A percentile compares a stretch with the other conserved stretches of the same genome.
phyloP scores from a whole-genome alignment of 1,284 basidiomycete species.

The Pseudozyma hubeiensis region DNA sequence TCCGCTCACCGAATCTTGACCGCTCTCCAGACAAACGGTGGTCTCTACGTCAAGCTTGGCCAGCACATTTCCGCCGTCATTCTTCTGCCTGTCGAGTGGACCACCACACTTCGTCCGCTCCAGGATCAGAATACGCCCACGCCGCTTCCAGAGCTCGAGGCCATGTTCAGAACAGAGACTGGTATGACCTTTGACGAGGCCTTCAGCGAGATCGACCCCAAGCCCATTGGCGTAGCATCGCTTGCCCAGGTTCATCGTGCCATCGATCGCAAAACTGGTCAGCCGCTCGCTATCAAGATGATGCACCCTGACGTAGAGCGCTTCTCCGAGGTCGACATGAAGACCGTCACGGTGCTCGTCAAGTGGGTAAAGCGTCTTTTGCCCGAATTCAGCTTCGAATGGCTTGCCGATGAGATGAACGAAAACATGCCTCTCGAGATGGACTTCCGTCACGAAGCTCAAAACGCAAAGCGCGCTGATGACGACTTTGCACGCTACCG shows the following conservation, averaged over 20 bases:
- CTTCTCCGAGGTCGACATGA: constrained; percentile 88
- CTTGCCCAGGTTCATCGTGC: constrained; percentile 95
- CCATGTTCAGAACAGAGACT: constrained; percentile 65
- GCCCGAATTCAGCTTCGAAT: constrained; percentile 78
- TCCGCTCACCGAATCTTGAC: constrained; percentile 63
- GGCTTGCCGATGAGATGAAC: constrained; percentile 68
- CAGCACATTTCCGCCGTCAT: constrained; percentile 74
- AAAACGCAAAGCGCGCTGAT: constrained; percentile 80
- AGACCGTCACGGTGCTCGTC: constrained; percentile 71
- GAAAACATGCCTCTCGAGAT: constrained; percentile 90
- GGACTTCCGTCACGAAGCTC: constrained; percentile 89
- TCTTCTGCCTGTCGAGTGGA: constrained; percentile 81
- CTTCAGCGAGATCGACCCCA: constrained; percentile 81
- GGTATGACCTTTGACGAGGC: constrained; percentile 64
- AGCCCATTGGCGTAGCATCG: constrained; percentile 92
- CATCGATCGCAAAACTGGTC: constrained; percentile 72
- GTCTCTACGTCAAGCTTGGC: constrained; percentile 87
- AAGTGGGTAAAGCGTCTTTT: constrained; percentile 87
- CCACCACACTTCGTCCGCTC: constrained; percentile 75
- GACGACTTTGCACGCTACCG: constrained; percentile 76
- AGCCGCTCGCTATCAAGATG: constrained; percentile 90
- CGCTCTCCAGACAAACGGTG: constrained; percentile 77
- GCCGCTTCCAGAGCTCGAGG: constrained; percentile 65
- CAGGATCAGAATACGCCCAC: constrained; percentile 69
- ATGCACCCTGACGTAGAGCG: constrained; percentile 95